phyloP scores from a whole-genome alignment of 176 grass and related monocot species.

The Rhipidocladum racemiflorum region DNA sequence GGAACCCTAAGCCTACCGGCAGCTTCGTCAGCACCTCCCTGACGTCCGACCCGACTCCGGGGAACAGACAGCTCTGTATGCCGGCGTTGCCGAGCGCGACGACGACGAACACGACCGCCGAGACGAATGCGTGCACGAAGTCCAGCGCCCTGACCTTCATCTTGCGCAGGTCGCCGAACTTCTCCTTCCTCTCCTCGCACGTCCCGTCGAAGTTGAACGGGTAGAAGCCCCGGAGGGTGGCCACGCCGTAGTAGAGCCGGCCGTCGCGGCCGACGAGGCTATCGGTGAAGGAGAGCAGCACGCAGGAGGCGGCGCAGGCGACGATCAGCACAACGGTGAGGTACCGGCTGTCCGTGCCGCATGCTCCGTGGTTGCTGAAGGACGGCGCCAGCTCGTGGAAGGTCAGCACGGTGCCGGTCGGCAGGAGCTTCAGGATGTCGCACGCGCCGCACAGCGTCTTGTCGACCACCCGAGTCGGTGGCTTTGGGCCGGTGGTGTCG shows the following conservation, averaged over 20 bases:
- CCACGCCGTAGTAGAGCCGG: conserved; percentile 56
- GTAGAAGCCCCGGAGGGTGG: conserved; percentile 39
- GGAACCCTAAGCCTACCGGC: conserved; percentile 33
- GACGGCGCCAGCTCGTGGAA: conserved; percentile 59
- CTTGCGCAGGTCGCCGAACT: conserved; percentile 4
- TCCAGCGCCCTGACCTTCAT: conserved; percentile 40
- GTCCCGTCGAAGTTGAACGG: conserved; percentile 39
- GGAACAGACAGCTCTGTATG: conserved; percentile 53
- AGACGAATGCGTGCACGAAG: conserved; percentile 43
- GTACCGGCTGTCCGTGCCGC: conserved; percentile 32
- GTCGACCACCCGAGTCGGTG: conserved; percentile 16
- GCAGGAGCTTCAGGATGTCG: conserved; percentile 53
- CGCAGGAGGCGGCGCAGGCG: conserved; percentile 31
- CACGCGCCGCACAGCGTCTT: conserved; percentile 32
- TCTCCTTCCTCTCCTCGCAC: not conserved
- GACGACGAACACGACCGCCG: conserved; percentile 30
- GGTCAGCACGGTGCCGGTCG: conserved; percentile 39
- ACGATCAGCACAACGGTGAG: conserved; percentile 29
- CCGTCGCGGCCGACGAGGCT: conserved; percentile 40
- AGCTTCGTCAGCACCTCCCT: conserved; percentile 42
- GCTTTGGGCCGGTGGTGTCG: not conserved
- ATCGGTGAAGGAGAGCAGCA: conserved; percentile 56
- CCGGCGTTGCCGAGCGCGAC: conserved; percentile 42
- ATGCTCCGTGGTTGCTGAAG: conserved; percentile 55
- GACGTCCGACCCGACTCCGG: not conserved